Percentiles rank a stretch among this genome's conserved stretches.
Conservation (phyloP, 148 eudicot species). For the Polygonum maritimum region DNA sequence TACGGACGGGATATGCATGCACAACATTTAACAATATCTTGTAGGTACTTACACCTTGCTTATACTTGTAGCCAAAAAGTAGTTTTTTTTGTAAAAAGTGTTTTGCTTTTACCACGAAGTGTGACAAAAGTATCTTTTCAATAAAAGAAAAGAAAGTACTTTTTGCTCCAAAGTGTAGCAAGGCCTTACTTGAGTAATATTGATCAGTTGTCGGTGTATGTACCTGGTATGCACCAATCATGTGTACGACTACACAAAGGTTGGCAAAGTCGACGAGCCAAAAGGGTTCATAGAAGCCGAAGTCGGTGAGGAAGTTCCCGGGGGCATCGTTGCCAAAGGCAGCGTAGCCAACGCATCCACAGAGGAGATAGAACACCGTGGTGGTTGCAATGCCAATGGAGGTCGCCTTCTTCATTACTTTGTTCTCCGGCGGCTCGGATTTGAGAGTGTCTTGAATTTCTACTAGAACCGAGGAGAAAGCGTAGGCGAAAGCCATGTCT, state of each 20-base stretch:
- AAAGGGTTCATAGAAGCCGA: constrained; percentile 66
- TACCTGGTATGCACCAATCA: constrained; percentile 71
- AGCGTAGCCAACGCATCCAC: constrained; percentile 42
- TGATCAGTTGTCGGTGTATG: background rate
- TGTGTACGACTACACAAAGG: constrained; percentile 50
- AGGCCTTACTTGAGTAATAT: too few species aligned
- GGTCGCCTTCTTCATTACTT: constrained; percentile 53
- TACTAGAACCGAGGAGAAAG: constrained; percentile 20
- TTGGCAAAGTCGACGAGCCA: constrained; percentile 64
- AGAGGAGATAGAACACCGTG: constrained; percentile 27
- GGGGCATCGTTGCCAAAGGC: constrained; percentile 68
- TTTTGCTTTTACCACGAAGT: too few species aligned
- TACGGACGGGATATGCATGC: too few species aligned
- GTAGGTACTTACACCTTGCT: too few species aligned
- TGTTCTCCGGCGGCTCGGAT: constrained; percentile 39
- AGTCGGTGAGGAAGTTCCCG: constrained; percentile 57
- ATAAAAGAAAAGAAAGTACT: too few species aligned
- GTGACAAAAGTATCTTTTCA: too few species aligned
- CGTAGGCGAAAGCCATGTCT: constrained; percentile 25
- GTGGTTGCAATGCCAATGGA: constrained; percentile 30
- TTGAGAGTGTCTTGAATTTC: constrained; percentile 43
- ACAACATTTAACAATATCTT: too few species aligned
- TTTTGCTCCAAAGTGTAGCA: too few species aligned
- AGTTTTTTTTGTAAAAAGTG: too few species aligned
- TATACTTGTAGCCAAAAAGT: too few species aligned